These are phyloP conservation scores for Metschnikowia continentalis DNA, from an alignment of 805 yeast species.

Conservation along the genomic window DNA sequence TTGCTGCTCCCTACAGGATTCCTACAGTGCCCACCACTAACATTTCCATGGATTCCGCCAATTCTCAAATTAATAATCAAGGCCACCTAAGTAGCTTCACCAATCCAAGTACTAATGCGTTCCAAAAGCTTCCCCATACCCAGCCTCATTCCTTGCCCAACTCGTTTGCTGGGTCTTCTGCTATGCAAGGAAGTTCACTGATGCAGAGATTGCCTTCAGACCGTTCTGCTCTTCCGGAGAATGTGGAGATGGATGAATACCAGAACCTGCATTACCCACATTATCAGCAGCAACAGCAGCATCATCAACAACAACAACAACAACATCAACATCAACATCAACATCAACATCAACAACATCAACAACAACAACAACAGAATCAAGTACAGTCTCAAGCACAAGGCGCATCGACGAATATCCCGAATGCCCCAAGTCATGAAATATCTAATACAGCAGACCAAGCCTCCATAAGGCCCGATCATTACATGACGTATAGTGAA, in stretches of 20 bases:
- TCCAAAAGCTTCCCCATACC: background rate
- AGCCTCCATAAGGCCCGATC: constrained; percentile 31
- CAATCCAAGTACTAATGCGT: constrained; percentile 1
- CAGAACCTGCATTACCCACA: background rate
- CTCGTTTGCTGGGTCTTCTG: background rate
- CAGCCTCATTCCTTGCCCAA: constrained; percentile 2
- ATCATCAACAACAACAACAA: constrained; percentile 3
- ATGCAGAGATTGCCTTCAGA: constrained; percentile 11
- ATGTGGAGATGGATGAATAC: background rate
- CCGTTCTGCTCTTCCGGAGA: background rate
- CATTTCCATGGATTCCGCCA: constrained; percentile 46
- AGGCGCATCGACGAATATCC: background rate
- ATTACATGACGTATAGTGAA: constrained; percentile 41
- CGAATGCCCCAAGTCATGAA: background rate
- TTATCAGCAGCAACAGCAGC: constrained; percentile 1
- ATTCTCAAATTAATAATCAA: constrained; percentile 13
- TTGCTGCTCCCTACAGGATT: constrained; percentile 13
- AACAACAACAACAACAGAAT: constrained; percentile 4
- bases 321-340: constrained; percentile 3
- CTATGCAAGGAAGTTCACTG: background rate
- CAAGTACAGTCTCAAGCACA: constrained; percentile 1
- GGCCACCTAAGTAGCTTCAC: background rate
- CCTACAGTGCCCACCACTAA: constrained; percentile 53
- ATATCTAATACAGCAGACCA: background rate
- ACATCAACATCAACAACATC: constrained; percentile 5